Conservation (phyloP, 2,329 filamentous ascomycete species). For the Trichoderma sp. region DNA sequence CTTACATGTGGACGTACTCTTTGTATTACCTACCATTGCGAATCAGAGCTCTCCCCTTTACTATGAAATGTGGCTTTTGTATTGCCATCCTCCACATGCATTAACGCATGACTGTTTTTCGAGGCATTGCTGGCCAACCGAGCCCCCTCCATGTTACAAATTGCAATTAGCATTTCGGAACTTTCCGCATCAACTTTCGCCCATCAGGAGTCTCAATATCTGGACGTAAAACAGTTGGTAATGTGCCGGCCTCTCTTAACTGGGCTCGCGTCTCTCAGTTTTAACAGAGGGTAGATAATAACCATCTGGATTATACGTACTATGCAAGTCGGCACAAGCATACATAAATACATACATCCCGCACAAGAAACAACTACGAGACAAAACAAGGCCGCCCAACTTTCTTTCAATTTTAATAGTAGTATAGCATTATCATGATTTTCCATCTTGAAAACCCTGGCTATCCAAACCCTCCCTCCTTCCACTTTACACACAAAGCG, state of each 20-base stretch:
- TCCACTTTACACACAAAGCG: background rate
- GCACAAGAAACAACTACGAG: background rate
- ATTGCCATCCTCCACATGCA: background rate
- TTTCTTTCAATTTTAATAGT: background rate
- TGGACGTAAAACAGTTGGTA: background rate
- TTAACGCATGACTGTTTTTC: background rate
- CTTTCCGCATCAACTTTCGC: background rate
- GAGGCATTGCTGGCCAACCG: background rate
- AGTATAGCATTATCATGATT: conserved; percentile 23
- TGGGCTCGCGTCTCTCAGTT: background rate
- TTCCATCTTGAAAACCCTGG: background rate
- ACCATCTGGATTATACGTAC: background rate
- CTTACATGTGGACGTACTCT: background rate
- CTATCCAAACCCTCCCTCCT: conserved; percentile 22
- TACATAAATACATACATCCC: background rate
- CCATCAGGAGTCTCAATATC: background rate
- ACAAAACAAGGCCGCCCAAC: background rate
- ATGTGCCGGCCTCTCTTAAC: too few species aligned
- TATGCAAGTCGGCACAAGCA: background rate
- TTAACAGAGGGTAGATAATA: background rate
- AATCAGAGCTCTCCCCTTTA: background rate
- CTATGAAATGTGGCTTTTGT: background rate
- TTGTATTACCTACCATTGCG: background rate
- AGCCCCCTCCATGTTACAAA: background rate
- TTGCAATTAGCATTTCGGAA: background rate